Percentiles rank a stretch among this genome's conserved stretches.
Evolutionary conservation across 176 grass and related monocot species (phyloP).

Genomic region (Cymbopogon citratus): DNA sequence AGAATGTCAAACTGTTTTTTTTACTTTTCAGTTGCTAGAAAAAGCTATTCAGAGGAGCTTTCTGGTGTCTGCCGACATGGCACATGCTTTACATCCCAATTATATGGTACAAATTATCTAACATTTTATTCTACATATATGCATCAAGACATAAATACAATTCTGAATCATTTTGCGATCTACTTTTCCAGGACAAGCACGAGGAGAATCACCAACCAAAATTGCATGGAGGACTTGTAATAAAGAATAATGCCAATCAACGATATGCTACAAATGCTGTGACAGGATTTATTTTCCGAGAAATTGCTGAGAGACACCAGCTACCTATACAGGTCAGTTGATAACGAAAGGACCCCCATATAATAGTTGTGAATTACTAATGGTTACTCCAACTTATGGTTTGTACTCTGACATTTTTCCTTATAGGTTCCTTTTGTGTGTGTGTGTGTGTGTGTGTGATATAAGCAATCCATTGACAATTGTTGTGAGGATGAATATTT

Average conservation of each 20-base stretch:
- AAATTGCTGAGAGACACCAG: constrained; percentile 73
- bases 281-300: constrained; percentile 80
- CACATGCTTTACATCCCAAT: constrained; percentile 93
- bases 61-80: constrained; percentile 96
- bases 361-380: neutral
- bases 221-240: constrained; percentile 90
- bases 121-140: neutral
- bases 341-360: neutral
- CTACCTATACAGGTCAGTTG: constrained; percentile 12
- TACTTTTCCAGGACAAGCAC: constrained; percentile 75
- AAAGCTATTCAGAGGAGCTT: constrained; percentile 91
- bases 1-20: constrained; percentile 28
- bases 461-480: neutral
- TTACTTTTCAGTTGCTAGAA: constrained; percentile 57
- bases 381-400: neutral
- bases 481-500: neutral
- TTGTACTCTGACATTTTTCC: neutral
- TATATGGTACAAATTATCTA: constrained; percentile 19
- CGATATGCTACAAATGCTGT: constrained; percentile 94
- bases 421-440: no score
- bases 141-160: constrained; percentile 1
- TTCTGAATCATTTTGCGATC: neutral
- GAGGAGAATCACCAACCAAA: constrained; percentile 99
- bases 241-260: constrained; percentile 96
- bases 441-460: no score